Evolutionary conservation across 169 alveolate genomes (phyloP).

Genomic region (Cryptosporidium ubiquitum): DNA sequence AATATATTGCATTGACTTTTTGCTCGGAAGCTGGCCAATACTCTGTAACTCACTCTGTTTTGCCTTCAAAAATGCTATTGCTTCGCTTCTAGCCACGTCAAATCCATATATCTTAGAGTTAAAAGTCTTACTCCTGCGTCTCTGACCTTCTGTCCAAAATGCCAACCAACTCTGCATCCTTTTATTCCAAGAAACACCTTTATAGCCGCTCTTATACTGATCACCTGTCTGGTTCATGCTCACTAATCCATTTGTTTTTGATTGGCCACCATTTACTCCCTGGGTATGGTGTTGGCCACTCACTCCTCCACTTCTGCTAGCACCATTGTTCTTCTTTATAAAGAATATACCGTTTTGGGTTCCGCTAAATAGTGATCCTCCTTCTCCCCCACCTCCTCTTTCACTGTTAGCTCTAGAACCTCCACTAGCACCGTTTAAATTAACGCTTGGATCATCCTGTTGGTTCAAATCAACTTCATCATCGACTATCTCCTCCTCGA

Average conservation of each 20-base stretch:
- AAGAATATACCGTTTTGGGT: conserved; percentile 34
- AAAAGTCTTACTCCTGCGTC: conserved; percentile 61
- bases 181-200: conserved; percentile 69
- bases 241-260: neutral
- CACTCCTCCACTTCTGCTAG: neutral
- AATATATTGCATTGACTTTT: conserved; percentile 50
- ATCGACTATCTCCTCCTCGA: conserved; percentile 35
- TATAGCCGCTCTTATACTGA: conserved; percentile 58
- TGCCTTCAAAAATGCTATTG: conserved; percentile 71
- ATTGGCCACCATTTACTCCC: neutral
- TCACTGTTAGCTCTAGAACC: neutral
- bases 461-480: conserved; percentile 17
- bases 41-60: conserved; percentile 60
- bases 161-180: conserved; percentile 72
- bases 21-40: conserved; percentile 51
- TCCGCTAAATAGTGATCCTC: conserved; percentile 34
- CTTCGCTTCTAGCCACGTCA: conserved; percentile 70
- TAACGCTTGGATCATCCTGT: neutral
- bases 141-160: conserved; percentile 70
- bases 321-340: conserved; percentile 38
- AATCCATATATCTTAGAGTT: conserved; percentile 65
- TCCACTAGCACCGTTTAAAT: neutral
- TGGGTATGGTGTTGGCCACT: neutral
- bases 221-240: neutral
- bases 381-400: neutral